Evolutionary conservation across 768 basidiomycete species (phyloP), one percentile per base, ranked within the genome.

Genomic region (Pleurotus tuoliensis): DNA sequence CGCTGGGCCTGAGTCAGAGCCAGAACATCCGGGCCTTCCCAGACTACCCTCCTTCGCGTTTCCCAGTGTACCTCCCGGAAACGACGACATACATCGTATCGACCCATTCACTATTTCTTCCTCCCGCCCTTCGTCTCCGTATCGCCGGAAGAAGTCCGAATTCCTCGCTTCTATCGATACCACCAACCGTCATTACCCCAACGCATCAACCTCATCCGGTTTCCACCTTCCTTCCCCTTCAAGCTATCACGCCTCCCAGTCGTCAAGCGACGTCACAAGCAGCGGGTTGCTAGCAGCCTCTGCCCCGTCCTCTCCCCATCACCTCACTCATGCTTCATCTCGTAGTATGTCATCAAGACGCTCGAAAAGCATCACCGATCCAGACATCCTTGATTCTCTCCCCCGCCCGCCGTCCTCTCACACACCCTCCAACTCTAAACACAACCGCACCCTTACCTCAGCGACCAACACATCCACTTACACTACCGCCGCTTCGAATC

Each of bases 211-310:
- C 24, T 37, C 15, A 34, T 53, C 51, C 13, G 51, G 51, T 11
- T 53, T 53, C 51, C 51, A 53, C 51, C 51, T 53, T 41, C 51
- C 51, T 53, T 53, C 51, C 2, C 51, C 51, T 16, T 53, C 51
- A 40, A 53, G 16, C 41, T 53, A 53, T 41, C 51, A 53, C 7
- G 51, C 51, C 16, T 53, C 51, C 11, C 51, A 53, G 39, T 53
- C 51, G 20, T 53, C 51, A 20, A 41, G 51, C 51, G 51, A 53
- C 39, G 39, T 53, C 22, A 34, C 30, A 34, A 34, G 30, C 30
- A 53, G 51, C 20, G 51, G 20, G 5, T 18, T 41, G 41, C 39
- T 22, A 3, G 18, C 38, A n/a, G 41, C 41, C n/a, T 44, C 41
- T 44, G 20, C 38, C n/a, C 51, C 51, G 15, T 53, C 51, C 24